Base-by-base conservation (phyloP, 148 eudicot genomes). In the Diospyros kaki region DNA sequence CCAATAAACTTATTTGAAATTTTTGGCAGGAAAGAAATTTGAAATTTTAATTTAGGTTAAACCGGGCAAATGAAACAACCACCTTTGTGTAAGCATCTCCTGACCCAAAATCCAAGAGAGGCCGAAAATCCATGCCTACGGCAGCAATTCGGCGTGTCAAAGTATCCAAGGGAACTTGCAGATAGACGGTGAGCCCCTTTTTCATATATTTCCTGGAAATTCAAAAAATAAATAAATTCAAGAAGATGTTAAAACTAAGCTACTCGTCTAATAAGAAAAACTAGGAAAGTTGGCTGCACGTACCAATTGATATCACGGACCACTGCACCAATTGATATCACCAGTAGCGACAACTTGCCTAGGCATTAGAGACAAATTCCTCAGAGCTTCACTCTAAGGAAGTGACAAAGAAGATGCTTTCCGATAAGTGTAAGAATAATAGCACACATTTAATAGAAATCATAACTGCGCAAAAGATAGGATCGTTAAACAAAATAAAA, bases 31-130 rank as follows among this genome's bases (percentile, higher is more conserved):
- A 52, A 71, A 52, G 43, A n/a, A 10, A 71, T 38, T 9, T 14
- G 68, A 4, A 9, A 4, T 13, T 6, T 72, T 72, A n/a, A 43
- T 52, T 48, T 2, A 5, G 60, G 38, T 17, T 7, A 58, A 72
- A 61, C 13, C 0, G 5, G n/a, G 54, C 45, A 11, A 17, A 72
- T 9, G 12, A 7, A 42, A 58, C 14, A 71, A 71, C 40, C 60
- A 80, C 83, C 83, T 64, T 76, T 52, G 83, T 75, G 76, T 80
- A 80, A 54, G 79, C 79, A 43, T 80, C 79, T 13, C 68, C 83
- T 70, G 79, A 71, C 48, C 71, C 83, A 58, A 64, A 76, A 65
- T 76, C 46, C 75, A 80, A 71, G 46, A 80, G 83, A 10, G 83
- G 83, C 5, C 83, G 76, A 65, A 79, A 80, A 58, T 66, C 76